phyloP scores from a whole-genome alignment of 805 yeast species.

The Sugiyamaella valdiviana region DNA sequence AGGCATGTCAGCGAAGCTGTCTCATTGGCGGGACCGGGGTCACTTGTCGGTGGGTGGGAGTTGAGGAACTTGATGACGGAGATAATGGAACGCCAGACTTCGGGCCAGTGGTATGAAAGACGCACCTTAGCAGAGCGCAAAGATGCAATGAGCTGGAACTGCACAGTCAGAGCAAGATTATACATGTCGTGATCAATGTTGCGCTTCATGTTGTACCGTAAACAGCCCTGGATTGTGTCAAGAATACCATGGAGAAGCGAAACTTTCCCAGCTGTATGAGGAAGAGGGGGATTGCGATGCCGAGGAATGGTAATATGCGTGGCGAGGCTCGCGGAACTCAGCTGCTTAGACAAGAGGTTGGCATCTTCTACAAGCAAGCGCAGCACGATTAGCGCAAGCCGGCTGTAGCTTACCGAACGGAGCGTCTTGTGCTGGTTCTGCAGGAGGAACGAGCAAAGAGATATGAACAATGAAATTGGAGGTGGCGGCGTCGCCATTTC shows the following conservation, averaged over 20 bases:
- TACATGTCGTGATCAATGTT: slow-evolving; percentile 28
- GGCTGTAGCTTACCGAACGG: slow-evolving; percentile 26
- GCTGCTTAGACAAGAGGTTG: slow-evolving; percentile 8
- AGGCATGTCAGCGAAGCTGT: slow-evolving; percentile 18
- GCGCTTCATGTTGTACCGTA: slow-evolving; percentile 30
- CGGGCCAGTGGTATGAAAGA: slow-evolving; percentile 34
- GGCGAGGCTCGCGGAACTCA: slow-evolving; percentile 3
- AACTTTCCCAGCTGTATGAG: slow-evolving; percentile 20
- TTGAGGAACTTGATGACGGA: slow-evolving; percentile 26
- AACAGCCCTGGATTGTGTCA: slow-evolving; percentile 29
- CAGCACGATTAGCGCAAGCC: slow-evolving; percentile 28
- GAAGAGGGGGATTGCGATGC: slow-evolving; percentile 25
- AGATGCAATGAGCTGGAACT: slow-evolving; percentile 23
- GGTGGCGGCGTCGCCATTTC: slow-evolving; percentile 7
- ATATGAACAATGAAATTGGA: slow-evolving; percentile 28
- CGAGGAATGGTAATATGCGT: slow-evolving; percentile 17
- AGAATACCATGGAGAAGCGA: slow-evolving; percentile 32
- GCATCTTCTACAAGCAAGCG: slow-evolving; percentile 30
- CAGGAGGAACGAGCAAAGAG: slow-evolving; percentile 27
- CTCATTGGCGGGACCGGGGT: slow-evolving; percentile 9
- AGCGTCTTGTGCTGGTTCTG: slow-evolving; percentile 26
- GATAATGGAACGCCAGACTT: slow-evolving; percentile 33
- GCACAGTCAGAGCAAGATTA: slow-evolving; percentile 19
- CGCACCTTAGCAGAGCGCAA: slow-evolving; percentile 15
- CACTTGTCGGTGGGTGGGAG: slow-evolving; percentile 17